Base-by-base conservation (phyloP, 768 basidiomycete genomes). In the Kwoniella sp. region DNA sequence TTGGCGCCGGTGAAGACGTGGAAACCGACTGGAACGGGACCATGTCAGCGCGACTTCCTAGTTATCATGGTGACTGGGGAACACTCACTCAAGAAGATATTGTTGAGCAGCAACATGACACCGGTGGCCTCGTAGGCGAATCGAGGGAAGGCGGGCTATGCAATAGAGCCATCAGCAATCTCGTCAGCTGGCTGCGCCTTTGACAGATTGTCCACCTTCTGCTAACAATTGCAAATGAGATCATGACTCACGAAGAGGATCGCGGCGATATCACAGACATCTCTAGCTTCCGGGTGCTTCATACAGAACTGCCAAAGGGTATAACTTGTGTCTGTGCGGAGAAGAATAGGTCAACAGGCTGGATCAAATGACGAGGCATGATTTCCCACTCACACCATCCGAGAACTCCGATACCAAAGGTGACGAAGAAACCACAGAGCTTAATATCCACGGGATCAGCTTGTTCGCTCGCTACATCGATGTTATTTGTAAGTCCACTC, bases 71-170 rank as follows among this genome's bases (percentile, higher is more conserved):
- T n/a, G n/a, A n/a, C n/a, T n/a, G n/a, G n/a, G n/a, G 52, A 7
- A 22, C 31, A 64, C 68, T 70, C 56, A 75, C 59, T 72, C 5
- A 72, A 50, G 78, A 85, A 85, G 20, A 84, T 84, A 72, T 86
- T 86, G 77, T 87, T 87, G 50, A 85, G 74, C 53, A 86, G 76
- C 72, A 87, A 84, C 79, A 87, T 84, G 30, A 85, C 75, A 2
- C 83, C 84, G 0, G 85, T 86, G 31, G 83, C 67, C 56, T 86
- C 84, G 75, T 85, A 86, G 2, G 84, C 85, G 51, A 82, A 63
- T 47, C 83, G 67, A 0, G 85, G 84, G 34, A 85, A 83, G 12
- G 83, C 82, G 57, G 85, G 86, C 66, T 67, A 34, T 23, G 23
- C 17, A 9, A 11, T 15, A 61, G 11, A 20, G 54, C 29, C 29